Evolutionary conservation across 257 asterid genomes (phyloP), one percentile per base, ranked within the genome.

Genomic region (Nicotiana attenuata): DNA sequence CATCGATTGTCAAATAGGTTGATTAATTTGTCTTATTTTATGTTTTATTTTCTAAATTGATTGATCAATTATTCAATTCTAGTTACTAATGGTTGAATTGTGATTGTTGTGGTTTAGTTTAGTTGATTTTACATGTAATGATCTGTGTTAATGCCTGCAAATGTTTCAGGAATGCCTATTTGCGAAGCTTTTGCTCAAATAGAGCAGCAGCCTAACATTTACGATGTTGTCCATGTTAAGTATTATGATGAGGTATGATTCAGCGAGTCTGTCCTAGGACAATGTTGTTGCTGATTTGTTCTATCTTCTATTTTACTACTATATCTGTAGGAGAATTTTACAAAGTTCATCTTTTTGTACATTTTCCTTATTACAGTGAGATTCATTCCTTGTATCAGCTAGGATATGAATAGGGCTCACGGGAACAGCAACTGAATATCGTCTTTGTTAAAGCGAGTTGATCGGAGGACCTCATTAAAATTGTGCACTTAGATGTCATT

Each of bases 111-210:
- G 15, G 77, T 80, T 65, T 17, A 14, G 19, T 13, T 16, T 76
- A 52, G 67, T 65, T 61, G n/a, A 65, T 59, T 81, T 4, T 7
- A 65, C 45, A 38, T 19, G 31, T 16, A 38, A 68, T 45, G 33
- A 81, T 73, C 38, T 68, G 81, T 11, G 63, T 7, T 60, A n/a
- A 20, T 45, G 14, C 64, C 13, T 55, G 4, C 83, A 73, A 61
- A 80, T 71, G 79, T 81, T 85, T 82, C 87, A 94, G 98, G 98
- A 85, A 94, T 92, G 94, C 95, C 98, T 7, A 90, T 94, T 8
- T 92, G 91, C 65, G 98, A 94, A 41, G 97, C 98, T n/a, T 92
- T 94, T 86, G 93, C 95, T 47, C 96, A 92, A 65, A 90, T 94
- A 80, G 98, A 94, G 82, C 96, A 91, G 85, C 94, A 92, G 83